Percentiles rank a stretch among this genome's conserved stretches.
Conservation (phyloP, 768 basidiomycete genomes). For the Kwoniella bestiolae region DNA sequence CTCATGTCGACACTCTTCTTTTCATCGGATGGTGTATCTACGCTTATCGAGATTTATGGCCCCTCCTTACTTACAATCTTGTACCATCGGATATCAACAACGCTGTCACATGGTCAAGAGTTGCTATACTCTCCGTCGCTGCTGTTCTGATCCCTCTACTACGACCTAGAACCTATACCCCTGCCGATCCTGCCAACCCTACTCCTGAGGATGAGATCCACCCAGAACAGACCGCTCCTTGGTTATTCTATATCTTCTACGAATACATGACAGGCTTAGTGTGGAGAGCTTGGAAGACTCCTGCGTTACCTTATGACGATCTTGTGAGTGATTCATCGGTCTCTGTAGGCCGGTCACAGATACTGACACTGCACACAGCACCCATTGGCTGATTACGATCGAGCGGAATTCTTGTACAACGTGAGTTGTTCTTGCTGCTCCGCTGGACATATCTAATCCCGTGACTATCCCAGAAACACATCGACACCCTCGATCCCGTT, state of each 20-base stretch:
- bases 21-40: constrained; percentile 63
- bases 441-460: constrained; percentile 3
- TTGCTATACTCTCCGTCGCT: constrained; percentile 61
- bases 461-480: constrained; percentile 30
- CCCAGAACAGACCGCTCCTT: constrained; percentile 64
- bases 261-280: constrained; percentile 64
- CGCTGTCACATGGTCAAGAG: constrained; percentile 64
- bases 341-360: background rate
- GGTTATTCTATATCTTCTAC: constrained; percentile 61
- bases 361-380: constrained; percentile 49
- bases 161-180: constrained; percentile 66
- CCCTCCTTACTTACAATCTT: constrained; percentile 65
- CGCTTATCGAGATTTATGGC: constrained; percentile 66
- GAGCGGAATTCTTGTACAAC: constrained; percentile 52
- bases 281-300: constrained; percentile 50
- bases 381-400: constrained; percentile 61
- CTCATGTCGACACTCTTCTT: constrained; percentile 63
- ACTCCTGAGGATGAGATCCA: constrained; percentile 42
- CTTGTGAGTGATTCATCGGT: constrained; percentile 26
- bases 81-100: constrained; percentile 61
- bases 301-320: constrained; percentile 55
- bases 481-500: constrained; percentile 59
- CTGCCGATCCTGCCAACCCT: constrained; percentile 62
- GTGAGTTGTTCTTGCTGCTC: constrained; percentile 13
- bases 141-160: constrained; percentile 64